These are phyloP conservation scores for Neodidymelliopsis sp. DNA, from an alignment of 2,329 filamentous ascomycete species.

Conservation along the genomic window DNA sequence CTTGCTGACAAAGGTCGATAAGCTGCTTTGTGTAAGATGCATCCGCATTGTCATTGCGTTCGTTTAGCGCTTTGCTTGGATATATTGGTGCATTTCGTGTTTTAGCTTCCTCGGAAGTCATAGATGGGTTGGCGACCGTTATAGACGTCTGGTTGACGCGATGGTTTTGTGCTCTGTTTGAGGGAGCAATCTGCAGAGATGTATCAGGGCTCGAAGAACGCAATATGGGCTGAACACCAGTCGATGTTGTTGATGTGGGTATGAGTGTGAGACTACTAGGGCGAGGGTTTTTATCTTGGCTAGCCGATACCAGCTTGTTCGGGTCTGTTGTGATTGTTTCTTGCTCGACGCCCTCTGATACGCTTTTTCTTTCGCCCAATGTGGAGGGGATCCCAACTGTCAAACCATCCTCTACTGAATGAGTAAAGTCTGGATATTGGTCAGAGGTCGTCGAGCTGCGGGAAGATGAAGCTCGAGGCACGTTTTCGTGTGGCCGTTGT, in stretches of 20 bases:
- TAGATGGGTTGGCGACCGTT: no score
- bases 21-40: slow-evolving; percentile 2
- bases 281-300: not conserved
- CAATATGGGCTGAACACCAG: not conserved
- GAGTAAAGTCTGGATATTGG: no score
- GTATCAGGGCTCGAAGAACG: not conserved
- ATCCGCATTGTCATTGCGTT: not conserved
- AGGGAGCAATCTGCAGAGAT: no score
- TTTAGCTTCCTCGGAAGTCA: no score
- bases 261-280: not conserved
- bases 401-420: no score
- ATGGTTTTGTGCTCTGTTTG: no score
- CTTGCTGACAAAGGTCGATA: slow-evolving; percentile 1
- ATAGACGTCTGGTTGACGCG: no score
- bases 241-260: not conserved
- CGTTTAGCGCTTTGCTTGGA: not conserved
- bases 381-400: no score
- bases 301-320: not conserved
- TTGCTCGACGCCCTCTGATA: not conserved
- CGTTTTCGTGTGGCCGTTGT: not conserved
- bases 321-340: not conserved
- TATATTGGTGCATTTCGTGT: not conserved
- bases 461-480: no score
- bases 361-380: not conserved
- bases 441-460: no score